These are phyloP conservation scores for Nidula niveotomentosa DNA, from an alignment of 1,284 basidiomycete genomes.

Conservation along the genomic window DNA sequence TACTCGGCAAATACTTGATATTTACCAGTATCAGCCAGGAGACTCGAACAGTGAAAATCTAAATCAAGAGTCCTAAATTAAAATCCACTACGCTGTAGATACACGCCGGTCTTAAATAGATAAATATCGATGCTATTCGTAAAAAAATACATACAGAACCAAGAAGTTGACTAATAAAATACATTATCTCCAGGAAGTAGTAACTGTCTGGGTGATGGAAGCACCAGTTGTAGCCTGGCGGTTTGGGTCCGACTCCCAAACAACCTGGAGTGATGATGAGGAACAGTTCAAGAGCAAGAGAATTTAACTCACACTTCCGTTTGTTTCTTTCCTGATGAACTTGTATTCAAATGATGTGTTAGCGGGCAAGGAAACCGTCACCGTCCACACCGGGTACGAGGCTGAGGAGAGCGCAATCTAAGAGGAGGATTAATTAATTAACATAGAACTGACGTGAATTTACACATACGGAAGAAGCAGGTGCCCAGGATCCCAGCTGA, in stretches of 20 bases:
- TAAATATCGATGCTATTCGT: not conserved
- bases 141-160: not conserved
- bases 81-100: not conserved
- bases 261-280: conserved; percentile 18
- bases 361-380: conserved; percentile 46
- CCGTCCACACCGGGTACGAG: conserved; percentile 57
- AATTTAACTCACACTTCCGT: conserved; percentile 44
- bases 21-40: not conserved
- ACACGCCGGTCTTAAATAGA: not conserved
- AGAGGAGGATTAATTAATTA: too few relatives aligned
- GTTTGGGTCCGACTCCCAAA: conserved; percentile 60
- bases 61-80: not conserved
- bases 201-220: conserved; percentile 39
- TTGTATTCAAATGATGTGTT: conserved; percentile 57
- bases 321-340: conserved; percentile 55
- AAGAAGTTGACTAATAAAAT: not conserved
- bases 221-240: conserved; percentile 40
- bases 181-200: conserved; percentile 27
- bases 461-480: conserved; percentile 41
- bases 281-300: not conserved
- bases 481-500: conserved; percentile 51
- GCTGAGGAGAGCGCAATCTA: conserved; percentile 55
- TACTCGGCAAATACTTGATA: not conserved
- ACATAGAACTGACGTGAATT: too few relatives aligned
- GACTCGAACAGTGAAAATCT: not conserved